Conservation (phyloP, 768 basidiomycete species). For the Amanita rubescens region DNA sequence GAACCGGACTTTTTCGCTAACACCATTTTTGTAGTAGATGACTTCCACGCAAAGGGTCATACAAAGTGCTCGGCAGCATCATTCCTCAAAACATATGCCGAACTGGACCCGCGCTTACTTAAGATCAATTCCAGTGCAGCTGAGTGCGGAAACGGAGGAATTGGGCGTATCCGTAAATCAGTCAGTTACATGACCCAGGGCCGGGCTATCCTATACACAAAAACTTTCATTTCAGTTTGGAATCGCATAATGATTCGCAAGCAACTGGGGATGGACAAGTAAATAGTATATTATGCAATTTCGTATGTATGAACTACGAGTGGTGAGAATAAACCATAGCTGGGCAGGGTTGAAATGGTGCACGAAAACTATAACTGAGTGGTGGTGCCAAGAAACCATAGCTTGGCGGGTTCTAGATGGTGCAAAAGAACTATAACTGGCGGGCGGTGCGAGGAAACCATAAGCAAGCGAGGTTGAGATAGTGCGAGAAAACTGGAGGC, state of each 20-base stretch:
- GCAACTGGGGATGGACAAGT: no score
- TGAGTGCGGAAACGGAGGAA: neutral
- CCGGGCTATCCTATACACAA: neutral
- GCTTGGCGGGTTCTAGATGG: no score
- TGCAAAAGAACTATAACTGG: no score
- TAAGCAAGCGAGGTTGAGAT: no score
- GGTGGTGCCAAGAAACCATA: no score
- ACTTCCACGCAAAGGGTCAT: neutral
- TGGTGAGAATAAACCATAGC: no score
- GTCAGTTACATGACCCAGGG: neutral
- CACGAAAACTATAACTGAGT: neutral
- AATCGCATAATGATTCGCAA: neutral
- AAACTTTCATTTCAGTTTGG: neutral
- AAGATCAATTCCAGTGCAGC: neutral
- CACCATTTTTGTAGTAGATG: neutral
- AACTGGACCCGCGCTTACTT: neutral
- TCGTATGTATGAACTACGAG: no score
- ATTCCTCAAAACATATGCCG: neutral
- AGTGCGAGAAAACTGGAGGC: no score
- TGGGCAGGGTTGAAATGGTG: no score
- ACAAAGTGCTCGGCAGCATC: neutral
- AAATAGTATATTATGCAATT: no score
- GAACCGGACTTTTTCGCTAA: neutral
- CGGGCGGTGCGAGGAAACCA: no score
- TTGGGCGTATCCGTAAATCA: neutral